Base-by-base conservation (phyloP, 2,329 filamentous ascomycete genomes). In the Zymoseptoria ardabiliae region DNA sequence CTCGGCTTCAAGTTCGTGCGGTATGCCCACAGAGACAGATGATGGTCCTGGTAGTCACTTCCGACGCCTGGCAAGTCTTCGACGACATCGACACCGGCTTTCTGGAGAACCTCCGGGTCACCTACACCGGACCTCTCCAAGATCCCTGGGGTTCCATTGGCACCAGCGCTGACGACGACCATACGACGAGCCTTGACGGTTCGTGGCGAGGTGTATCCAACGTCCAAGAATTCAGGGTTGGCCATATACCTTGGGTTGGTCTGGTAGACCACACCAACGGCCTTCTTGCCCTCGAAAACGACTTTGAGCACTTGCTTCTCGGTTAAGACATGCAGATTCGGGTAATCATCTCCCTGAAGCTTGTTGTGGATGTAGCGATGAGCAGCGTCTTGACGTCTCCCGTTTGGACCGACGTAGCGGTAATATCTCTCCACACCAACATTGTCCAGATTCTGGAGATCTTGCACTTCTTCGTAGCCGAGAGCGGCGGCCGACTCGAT, bases 111-210 rank as follows among this genome's bases (percentile, higher is more conserved):
- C 0, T 74, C 66, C 1, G 73, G 70, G 51, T 76, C 74, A 2
- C 85, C 85, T 22, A 88, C 77, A 0, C 85, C 85, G 0, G 83
- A 86, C 3, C 85, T 73, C 61, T 87, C 84, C 13, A 82, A 77
- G 11, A 84, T 73, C 68, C 81, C 82, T 3, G 79, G 85, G 9
- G 81, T 84, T 65, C 79, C 78, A 45, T 82, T 73, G 21, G 77
- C 80, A 0, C 85, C 85, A 0, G 83, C 83, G 3, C 80, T 80
- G 2, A 88, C 69, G 49, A 88, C 78, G 9, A 87, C 77, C 20
- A 85, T 72, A 70, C 82, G 85, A 6, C 76, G 75, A 2, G 84
- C 84, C 51, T 72, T 76, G 19, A 85, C 72, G 0, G 66, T 74
- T 66, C 63, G 72, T 70, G 58, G 66, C 61, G 61, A 57, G 57